Conservation (phyloP, 768 basidiomycete genomes). For the Xerocomus spinulosus region DNA sequence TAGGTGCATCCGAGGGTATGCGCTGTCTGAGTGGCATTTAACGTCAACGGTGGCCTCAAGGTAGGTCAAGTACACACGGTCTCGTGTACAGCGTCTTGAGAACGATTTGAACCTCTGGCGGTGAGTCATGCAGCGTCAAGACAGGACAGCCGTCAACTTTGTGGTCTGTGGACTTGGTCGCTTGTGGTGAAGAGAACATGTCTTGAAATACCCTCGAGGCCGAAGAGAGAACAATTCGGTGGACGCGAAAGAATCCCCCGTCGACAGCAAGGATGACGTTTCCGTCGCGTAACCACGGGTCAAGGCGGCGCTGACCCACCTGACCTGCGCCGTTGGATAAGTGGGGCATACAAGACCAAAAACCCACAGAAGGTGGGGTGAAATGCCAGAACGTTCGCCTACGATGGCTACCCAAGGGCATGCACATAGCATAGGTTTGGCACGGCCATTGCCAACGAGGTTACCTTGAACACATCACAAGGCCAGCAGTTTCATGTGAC, state of each 20-base stretch:
- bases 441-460: constrained; percentile 27
- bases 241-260: constrained; percentile 20
- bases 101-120: constrained; percentile 23
- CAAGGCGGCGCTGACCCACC: constrained; percentile 17
- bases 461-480: constrained; percentile 17
- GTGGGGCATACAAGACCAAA: constrained; percentile 23
- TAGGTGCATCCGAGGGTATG: constrained; percentile 12
- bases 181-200: constrained; percentile 14
- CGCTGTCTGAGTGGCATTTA: constrained; percentile 19
- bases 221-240: constrained; percentile 19
- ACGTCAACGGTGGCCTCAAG: not conserved
- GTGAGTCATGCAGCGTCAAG: constrained; percentile 15
- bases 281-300: constrained; percentile 23
- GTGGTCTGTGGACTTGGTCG: constrained; percentile 7
- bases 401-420: constrained; percentile 14
- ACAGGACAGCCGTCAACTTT: constrained; percentile 24
- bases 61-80: constrained; percentile 18
- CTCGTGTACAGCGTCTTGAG: constrained; percentile 20
- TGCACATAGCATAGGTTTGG: constrained; percentile 21
- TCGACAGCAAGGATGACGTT: constrained; percentile 22
- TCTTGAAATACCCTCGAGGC: constrained; percentile 19
- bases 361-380: constrained; percentile 6
- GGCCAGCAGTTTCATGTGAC: constrained; percentile 10
- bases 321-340: constrained; percentile 8
- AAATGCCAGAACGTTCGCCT: constrained; percentile 12